These are phyloP conservation scores for Candida nonsorbophila DNA, from an alignment of 805 yeast species.

Conservation along the genomic window DNA sequence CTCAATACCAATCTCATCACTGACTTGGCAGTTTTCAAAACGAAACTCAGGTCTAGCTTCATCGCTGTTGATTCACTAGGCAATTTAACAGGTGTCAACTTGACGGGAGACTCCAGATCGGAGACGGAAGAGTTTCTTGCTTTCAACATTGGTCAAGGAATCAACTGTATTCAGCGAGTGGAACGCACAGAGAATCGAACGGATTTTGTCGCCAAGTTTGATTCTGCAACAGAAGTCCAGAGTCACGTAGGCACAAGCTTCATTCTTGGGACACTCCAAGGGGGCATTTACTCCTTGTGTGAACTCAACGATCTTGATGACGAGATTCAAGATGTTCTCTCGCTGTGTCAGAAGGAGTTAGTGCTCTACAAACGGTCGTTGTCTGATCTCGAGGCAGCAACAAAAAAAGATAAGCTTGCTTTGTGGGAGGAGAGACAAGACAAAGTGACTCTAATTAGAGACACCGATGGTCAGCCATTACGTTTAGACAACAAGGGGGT, in stretches of 20 bases:
- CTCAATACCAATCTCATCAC: conserved; percentile 2
- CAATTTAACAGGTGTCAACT: conserved; percentile 13
- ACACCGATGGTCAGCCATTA: conserved; percentile 9
- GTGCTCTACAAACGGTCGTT: conserved; percentile 5
- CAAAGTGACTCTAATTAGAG: conserved; percentile 10
- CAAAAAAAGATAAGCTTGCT: conserved; percentile 7
- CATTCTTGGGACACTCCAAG: conserved; percentile 22
- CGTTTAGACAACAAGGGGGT: conserved; percentile 9
- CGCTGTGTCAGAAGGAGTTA: conserved; percentile 11
- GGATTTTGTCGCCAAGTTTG: conserved; percentile 7
- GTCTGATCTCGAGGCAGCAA: conserved; percentile 5
- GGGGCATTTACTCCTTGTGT: conserved; percentile 17
- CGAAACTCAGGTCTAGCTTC: neutral
- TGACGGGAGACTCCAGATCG: neutral
- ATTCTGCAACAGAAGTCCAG: conserved; percentile 1
- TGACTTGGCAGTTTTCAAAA: neutral
- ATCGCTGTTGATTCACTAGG: conserved; percentile 27
- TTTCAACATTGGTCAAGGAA: conserved; percentile 22
- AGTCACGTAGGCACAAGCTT: conserved; percentile 5
- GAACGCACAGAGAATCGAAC: neutral
- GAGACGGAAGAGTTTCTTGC: conserved; percentile 7
- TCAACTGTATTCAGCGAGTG: conserved; percentile 16
- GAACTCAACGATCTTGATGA: conserved; percentile 9
- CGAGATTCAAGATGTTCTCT: conserved; percentile 9
- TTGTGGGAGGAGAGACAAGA: conserved; percentile 7